These are phyloP conservation scores for Microcyclospora pomicola DNA, from an alignment of 2,329 filamentous ascomycete species.

Conservation along the genomic window DNA sequence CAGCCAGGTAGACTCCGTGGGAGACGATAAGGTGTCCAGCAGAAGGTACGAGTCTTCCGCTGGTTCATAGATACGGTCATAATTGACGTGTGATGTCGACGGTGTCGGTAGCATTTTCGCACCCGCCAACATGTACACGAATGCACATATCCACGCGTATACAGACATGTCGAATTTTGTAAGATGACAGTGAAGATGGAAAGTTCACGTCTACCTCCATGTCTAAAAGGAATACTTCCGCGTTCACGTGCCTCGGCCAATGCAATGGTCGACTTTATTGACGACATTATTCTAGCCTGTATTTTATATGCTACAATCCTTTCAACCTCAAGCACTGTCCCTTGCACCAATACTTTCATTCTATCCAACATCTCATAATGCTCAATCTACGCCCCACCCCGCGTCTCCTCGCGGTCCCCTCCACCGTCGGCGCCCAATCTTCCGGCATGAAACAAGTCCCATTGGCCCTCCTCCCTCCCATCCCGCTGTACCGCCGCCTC, in stretches of 20 bases:
- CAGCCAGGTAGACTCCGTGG: slow-evolving; percentile 56
- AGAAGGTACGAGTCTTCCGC: slow-evolving; percentile 92
- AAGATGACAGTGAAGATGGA: too few species aligned
- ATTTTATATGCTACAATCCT: too few species aligned
- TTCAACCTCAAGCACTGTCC: too few species aligned
- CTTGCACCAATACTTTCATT: too few species aligned
- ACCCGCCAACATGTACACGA: too few species aligned
- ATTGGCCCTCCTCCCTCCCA: slow-evolving; percentile 67
- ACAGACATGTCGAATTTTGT: too few species aligned
- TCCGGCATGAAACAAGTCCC: slow-evolving; percentile 31
- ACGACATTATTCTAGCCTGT: too few species aligned
- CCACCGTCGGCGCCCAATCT: slow-evolving; percentile 19
- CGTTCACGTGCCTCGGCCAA: too few species aligned
- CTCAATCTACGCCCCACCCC: slow-evolving; percentile 13
- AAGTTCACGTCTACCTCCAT: too few species aligned
- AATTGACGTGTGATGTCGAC: slow-evolving; percentile 80
- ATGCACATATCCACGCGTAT: too few species aligned
- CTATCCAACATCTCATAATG: slow-evolving; percentile 13
- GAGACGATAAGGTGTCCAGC: slow-evolving; percentile 73
- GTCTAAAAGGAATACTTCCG: too few species aligned
- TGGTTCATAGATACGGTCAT: slow-evolving; percentile 82
- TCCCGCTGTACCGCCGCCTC: slow-evolving; percentile 77
- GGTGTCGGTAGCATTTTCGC: slow-evolving; percentile 74
- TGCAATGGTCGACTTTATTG: too few species aligned
- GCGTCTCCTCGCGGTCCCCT: slow-evolving; percentile 21